Conservation (phyloP, 129 eudicot species). For the Flaveria sonorensis region DNA sequence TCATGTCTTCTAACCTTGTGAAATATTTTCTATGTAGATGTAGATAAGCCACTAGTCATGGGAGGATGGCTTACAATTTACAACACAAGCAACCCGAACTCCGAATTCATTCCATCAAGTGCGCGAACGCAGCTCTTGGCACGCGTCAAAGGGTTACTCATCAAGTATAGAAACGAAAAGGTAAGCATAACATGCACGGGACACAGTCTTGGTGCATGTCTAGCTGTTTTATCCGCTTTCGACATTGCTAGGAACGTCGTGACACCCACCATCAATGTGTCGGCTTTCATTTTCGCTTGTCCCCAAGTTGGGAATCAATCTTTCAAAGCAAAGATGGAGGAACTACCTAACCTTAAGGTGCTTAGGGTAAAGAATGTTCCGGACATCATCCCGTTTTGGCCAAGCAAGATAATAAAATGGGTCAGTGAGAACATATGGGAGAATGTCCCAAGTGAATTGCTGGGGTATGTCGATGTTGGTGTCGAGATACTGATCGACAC, state of each 20-base stretch:
- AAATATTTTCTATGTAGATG: not conserved
- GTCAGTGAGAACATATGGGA: not conserved
- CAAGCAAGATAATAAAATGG: constrained; percentile 27
- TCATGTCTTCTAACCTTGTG: no score
- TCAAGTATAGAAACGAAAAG: constrained; percentile 21
- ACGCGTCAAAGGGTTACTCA: constrained; percentile 10
- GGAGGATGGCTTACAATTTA: constrained; percentile 36
- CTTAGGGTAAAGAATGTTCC: constrained; percentile 21
- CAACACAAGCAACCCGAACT: constrained; percentile 26
- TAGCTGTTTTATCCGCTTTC: constrained; percentile 32
- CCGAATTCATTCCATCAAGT: constrained; percentile 24
- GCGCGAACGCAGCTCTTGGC: constrained; percentile 31
- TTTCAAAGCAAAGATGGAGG: constrained; percentile 23
- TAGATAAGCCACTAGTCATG: constrained; percentile 25
- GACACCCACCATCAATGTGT: constrained; percentile 17
- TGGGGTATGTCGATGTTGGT: constrained; percentile 33
- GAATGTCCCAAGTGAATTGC: constrained; percentile 17
- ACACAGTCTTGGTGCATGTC: constrained; percentile 41
- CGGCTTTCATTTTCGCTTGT: constrained; percentile 20
- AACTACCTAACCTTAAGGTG: constrained; percentile 34
- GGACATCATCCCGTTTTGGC: constrained; percentile 37
- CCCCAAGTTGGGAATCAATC: constrained; percentile 36
- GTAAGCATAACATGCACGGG: constrained; percentile 38
- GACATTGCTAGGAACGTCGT: constrained; percentile 30
- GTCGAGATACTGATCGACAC: constrained; percentile 31